phyloP scores from a whole-genome alignment of 768 basidiomycete genomes.

The Lentinula guzmanii region DNA sequence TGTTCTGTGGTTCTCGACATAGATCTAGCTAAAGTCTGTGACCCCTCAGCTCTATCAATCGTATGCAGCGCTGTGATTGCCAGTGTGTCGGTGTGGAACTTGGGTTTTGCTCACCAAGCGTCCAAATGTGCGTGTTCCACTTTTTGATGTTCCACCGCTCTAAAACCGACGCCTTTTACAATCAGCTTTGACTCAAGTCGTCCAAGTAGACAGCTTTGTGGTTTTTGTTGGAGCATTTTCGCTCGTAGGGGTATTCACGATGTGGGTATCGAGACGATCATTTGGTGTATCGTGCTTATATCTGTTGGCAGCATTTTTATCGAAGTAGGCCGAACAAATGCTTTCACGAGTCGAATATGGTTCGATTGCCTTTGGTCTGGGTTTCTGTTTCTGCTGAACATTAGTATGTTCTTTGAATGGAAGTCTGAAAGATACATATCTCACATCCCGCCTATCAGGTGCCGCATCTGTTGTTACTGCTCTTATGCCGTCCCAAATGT shows the following conservation, averaged over 20 bases:
- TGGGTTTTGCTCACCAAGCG: slow-evolving; percentile 36
- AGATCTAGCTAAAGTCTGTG: background rate
- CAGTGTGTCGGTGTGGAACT: slow-evolving; percentile 66
- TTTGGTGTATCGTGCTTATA: background rate
- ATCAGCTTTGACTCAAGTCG: background rate
- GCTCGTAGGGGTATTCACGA: slow-evolving; percentile 49
- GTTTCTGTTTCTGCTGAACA: slow-evolving; percentile 50
- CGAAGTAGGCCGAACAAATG: slow-evolving; percentile 46
- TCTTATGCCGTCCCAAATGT: slow-evolving; percentile 28
- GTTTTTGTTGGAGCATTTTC: slow-evolving; percentile 54
- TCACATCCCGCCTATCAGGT: slow-evolving; percentile 26
- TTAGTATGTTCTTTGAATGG: slow-evolving; percentile 37
- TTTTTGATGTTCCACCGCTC: background rate
- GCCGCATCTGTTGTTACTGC: slow-evolving; percentile 46
- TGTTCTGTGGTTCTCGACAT: slow-evolving; percentile 13
- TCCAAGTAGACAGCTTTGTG: slow-evolving; percentile 51
- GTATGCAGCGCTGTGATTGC: slow-evolving; percentile 61
- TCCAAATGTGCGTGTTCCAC: slow-evolving; percentile 30
- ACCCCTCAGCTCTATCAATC: slow-evolving; percentile 47
- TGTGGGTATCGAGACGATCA: slow-evolving; percentile 35
- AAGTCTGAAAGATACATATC: background rate
- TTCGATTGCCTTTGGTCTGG: slow-evolving; percentile 63
- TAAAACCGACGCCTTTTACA: background rate
- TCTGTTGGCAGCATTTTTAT: slow-evolving; percentile 40
- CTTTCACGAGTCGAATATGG: slow-evolving; percentile 59